A percentile compares a stretch with the other conserved stretches of the same genome.
These are phyloP conservation scores for Boletellus emodensis DNA, from an alignment of 768 basidiomycete genomes.

Conservation along the genomic window DNA sequence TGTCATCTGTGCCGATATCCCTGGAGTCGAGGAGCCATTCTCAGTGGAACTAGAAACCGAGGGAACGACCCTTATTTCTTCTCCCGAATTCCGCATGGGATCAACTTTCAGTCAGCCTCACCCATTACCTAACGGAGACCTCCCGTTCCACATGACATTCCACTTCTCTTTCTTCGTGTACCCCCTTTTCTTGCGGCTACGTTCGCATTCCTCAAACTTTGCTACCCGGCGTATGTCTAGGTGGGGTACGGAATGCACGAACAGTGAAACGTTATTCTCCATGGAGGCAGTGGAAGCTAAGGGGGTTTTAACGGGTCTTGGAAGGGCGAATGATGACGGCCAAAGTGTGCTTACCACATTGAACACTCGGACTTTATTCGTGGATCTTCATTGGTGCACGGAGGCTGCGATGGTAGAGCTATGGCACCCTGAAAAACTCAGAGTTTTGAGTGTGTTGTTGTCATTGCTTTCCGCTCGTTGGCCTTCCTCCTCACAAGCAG, in stretches of 20 bases:
- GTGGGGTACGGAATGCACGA: slow-evolving; percentile 36
- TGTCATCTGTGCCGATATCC: slow-evolving; percentile 44
- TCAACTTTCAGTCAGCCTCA: slow-evolving; percentile 13
- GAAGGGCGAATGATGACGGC: slow-evolving; percentile 46
- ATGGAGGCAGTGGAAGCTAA: slow-evolving; percentile 52
- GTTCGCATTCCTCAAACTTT: slow-evolving; percentile 30
- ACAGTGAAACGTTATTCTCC: slow-evolving; percentile 51
- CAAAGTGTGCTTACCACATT: slow-evolving; percentile 37
- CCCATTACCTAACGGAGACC: slow-evolving; percentile 30
- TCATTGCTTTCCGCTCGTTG: slow-evolving; percentile 31
- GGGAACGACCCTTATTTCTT: slow-evolving; percentile 43
- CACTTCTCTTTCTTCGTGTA: slow-evolving; percentile 41
- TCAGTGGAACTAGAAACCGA: slow-evolving; percentile 55
- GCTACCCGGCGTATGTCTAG: slow-evolving; percentile 27
- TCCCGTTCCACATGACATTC: slow-evolving; percentile 45
- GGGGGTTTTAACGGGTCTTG: slow-evolving; percentile 44
- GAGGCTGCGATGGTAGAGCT: slow-evolving; percentile 64
- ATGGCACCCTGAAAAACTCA: slow-evolving; percentile 59
- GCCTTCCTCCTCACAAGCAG: slow-evolving; percentile 11
- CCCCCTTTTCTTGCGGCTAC: slow-evolving; percentile 53
- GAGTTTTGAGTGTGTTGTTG: slow-evolving; percentile 49
- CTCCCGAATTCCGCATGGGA: slow-evolving; percentile 40
- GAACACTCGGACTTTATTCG: slow-evolving; percentile 39
- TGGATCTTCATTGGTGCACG: slow-evolving; percentile 46
- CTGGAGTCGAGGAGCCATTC: slow-evolving; percentile 40